A percentile compares a stretch with the other conserved stretches of the same genome.
Evolutionary conservation across 306 rosid species (phyloP).

Genomic region (Cucumis hystrix): DNA sequence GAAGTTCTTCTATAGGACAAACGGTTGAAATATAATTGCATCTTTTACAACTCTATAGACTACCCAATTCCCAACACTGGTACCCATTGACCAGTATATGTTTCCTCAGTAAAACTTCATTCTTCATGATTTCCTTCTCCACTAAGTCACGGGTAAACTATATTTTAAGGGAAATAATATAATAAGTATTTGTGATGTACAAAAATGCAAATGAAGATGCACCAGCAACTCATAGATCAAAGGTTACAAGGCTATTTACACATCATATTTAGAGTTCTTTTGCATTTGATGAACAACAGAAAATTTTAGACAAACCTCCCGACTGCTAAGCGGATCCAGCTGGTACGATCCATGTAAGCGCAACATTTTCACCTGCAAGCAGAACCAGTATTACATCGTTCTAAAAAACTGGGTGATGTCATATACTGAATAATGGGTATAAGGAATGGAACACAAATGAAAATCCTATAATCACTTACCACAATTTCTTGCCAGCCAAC

Average conservation of each 20-base stretch:
- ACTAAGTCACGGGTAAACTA: not conserved
- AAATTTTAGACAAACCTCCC: constrained; percentile 63
- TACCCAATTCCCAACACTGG: not conserved
- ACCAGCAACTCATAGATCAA: not conserved
- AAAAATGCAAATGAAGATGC: not conserved
- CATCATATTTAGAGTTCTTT: not conserved
- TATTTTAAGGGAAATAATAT: not conserved
- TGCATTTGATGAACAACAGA: not conserved
- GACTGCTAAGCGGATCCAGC: constrained; percentile 62
- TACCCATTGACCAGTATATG: not conserved
- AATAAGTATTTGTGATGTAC: too few species aligned
- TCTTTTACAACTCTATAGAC: not conserved
- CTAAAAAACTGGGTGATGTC: constrained; percentile 3
- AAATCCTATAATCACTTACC: constrained; percentile 35
- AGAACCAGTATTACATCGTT: constrained; percentile 10
- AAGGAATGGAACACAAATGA: constrained; percentile 5
- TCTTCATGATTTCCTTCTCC: not conserved
- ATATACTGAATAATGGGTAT: constrained; percentile 11
- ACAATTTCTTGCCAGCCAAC: constrained; percentile 94
- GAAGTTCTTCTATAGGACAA: not conserved
- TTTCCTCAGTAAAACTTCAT: not conserved
- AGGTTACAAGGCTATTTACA: not conserved
- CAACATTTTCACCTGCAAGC: constrained; percentile 75
- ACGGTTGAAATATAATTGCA: not conserved
- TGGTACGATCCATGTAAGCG: constrained; percentile 86